Percentiles rank a stretch among this genome's conserved stretches.
Evolutionary conservation across 2,329 filamentous ascomycete genomes (phyloP).

Genomic region (Microcyclospora pomicola): DNA sequence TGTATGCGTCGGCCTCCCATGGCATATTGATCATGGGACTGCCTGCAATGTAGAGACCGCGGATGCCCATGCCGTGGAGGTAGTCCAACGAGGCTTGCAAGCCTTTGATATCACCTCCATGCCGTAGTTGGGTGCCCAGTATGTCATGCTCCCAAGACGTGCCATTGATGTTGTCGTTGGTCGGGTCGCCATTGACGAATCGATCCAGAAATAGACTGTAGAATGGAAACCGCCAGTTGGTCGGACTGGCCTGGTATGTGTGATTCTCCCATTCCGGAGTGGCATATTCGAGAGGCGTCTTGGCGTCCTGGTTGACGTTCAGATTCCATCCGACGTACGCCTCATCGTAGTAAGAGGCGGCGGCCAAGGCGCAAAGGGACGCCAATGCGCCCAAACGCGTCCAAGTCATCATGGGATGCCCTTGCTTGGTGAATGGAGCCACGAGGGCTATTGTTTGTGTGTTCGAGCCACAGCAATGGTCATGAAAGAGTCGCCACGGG

Average conservation of each 20-base stretch:
- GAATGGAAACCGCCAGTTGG: conserved; percentile 52
- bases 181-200: conserved; percentile 50
- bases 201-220: conserved; percentile 52
- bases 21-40: conserved; percentile 50
- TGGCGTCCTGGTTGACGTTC: conserved; percentile 45
- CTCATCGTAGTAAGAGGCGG: conserved; percentile 33
- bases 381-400: conserved; percentile 12
- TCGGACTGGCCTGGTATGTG: conserved; percentile 40
- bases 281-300: conserved; percentile 43
- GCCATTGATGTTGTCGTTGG: conserved; percentile 48
- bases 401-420: conserved; percentile 11
- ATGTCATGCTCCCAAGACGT: conserved; percentile 48
- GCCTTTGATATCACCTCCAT: conserved; percentile 46
- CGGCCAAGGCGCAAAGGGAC: conserved; percentile 9
- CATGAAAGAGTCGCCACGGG: no score
- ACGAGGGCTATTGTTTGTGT: conserved; percentile 3
- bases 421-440: conserved; percentile 4
- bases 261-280: conserved; percentile 33
- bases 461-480: no score
- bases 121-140: conserved; percentile 45
- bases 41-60: conserved; percentile 50
- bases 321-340: conserved; percentile 43
- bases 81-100: conserved; percentile 51
- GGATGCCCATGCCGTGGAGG: conserved; percentile 48
- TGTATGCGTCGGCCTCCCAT: conserved; percentile 49